phyloP scores from a whole-genome alignment of 1,139 yeast species.

The Zygosaccharomyces pseudobailii region DNA sequence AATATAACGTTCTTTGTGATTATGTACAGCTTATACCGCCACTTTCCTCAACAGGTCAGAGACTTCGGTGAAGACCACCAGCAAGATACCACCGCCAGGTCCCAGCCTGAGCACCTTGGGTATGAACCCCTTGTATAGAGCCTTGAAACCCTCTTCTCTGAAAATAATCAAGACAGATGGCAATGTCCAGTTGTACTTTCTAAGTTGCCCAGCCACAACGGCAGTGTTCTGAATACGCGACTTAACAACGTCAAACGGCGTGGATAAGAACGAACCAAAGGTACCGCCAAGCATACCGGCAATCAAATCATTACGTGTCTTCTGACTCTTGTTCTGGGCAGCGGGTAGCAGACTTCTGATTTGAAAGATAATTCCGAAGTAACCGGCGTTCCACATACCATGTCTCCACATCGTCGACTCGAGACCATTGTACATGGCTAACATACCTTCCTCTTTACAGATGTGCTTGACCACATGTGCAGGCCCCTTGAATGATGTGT shows the following conservation, averaged over 20 bases:
- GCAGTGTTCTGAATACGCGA: constrained; percentile 92
- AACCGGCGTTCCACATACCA: constrained; percentile 95
- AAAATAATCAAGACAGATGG: constrained; percentile 75
- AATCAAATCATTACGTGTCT: constrained; percentile 78
- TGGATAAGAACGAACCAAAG: constrained; percentile 85
- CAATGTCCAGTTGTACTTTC: constrained; percentile 87
- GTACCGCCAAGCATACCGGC: constrained; percentile 98
- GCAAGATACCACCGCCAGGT: constrained; percentile 97
- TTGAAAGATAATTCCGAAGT: constrained; percentile 92
- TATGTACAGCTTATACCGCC: constrained; percentile 12
- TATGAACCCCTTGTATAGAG: constrained; percentile 89
- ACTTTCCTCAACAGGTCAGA: constrained; percentile 83
- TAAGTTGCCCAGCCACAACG: constrained; percentile 52
- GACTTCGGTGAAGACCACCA: constrained; percentile 89
- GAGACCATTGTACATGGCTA: constrained; percentile 88
- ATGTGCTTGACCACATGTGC: constrained; percentile 75
- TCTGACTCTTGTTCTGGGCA: constrained; percentile 63
- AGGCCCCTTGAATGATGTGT: constrained; percentile 80
- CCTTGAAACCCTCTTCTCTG: constrained; percentile 84
- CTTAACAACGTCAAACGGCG: constrained; percentile 97
- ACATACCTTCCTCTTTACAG: constrained; percentile 65
- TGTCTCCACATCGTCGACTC: constrained; percentile 99
- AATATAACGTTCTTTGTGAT: not conserved
- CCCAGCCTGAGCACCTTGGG: constrained; percentile 97
- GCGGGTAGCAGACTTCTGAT: constrained; percentile 74